Evolutionary conservation across 2,329 filamentous ascomycete genomes (phyloP), one percentile per base, ranked within the genome.

Genomic region (Nemania bipapillata): DNA sequence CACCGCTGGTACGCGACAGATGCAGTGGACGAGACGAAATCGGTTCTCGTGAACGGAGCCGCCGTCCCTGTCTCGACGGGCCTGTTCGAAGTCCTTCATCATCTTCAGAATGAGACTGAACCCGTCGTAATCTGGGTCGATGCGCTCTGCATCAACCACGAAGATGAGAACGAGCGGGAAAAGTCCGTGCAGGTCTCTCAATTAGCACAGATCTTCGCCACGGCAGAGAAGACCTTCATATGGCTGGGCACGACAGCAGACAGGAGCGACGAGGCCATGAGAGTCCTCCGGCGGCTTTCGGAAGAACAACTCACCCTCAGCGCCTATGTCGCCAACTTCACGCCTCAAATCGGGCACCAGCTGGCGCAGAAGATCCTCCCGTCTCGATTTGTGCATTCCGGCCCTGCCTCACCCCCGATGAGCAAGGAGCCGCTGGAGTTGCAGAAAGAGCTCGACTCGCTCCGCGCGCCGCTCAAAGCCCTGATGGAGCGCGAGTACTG

Each of bases 141-240:
- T 45, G 72, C 74, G 17, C 62, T 77, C 8, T 77, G 76, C 54
- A 73, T 76, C 30, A 73, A 77, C 55, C 70, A 73, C 9, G 70
- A 55, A 7, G 71, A 75, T 35, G 55, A 52, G 4, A 50, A 63
- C 1, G 65, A 68, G 55, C 58, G 24, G 5, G 76, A 77, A 62
- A 73, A 66, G 55, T 75, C 72, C 2, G 66, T 67, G 2, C 74
- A 77, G 56, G 53, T 73, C 17, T 28, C 68, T 8, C 72, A 73
- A 22, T 63, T 75, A 7, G 57, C 72, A 1, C 60, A 64, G 20
- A 72, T 75, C 26, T 73, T 56, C 47, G 60, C 67, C 17, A 50
- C 47, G 8, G 73, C 72, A 0, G 64, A 69, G 11, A 73, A 68
- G 42, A 71, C 70, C 1, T 28, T 75, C 4, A 60, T 74, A n/a